A percentile compares a stretch with the other conserved stretches of the same genome.
These are phyloP conservation scores for Alternaria triticimaculans DNA, from an alignment of 2,329 filamentous ascomycete genomes.

Conservation along the genomic window DNA sequence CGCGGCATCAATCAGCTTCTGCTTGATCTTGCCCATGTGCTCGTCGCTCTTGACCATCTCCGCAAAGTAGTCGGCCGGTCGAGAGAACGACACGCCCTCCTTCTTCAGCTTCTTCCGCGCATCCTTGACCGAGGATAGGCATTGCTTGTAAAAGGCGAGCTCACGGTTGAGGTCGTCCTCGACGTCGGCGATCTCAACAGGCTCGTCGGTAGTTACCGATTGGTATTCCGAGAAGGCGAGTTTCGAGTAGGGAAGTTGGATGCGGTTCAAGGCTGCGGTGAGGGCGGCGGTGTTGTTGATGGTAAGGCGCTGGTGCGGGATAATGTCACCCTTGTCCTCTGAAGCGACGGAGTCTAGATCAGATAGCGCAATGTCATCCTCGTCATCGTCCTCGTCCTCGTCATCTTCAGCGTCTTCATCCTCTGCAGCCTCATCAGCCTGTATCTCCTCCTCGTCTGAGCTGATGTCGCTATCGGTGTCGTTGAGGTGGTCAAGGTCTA, in stretches of 20 bases:
- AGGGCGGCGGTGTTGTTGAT: constrained; percentile 97
- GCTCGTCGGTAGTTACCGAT: constrained; percentile 70
- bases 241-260: constrained; percentile 71
- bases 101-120: constrained; percentile 78
- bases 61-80: constrained; percentile 94
- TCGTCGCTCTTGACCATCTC: constrained; percentile 99
- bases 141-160: constrained; percentile 90
- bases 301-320: constrained; percentile 89
- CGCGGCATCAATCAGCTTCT: constrained; percentile 89
- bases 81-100: constrained; percentile 84
- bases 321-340: constrained; percentile 83
- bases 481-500: constrained; percentile 43
- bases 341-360: constrained; percentile 81
- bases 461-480: constrained; percentile 52
- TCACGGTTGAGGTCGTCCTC: constrained; percentile 93
- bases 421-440: constrained; percentile 40
- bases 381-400: constrained; percentile 58
- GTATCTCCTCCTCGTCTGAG: constrained; percentile 41
- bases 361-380: constrained; percentile 81
- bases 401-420: constrained; percentile 41
- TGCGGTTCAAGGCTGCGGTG: constrained; percentile 77
- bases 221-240: constrained; percentile 86
- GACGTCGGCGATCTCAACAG: constrained; percentile 78
- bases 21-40: constrained; percentile 96
- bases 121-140: constrained; percentile 75